Evolutionary conservation across 805 yeast genomes (phyloP).

Genomic region (Saccharomycopsis javanensis): DNA sequence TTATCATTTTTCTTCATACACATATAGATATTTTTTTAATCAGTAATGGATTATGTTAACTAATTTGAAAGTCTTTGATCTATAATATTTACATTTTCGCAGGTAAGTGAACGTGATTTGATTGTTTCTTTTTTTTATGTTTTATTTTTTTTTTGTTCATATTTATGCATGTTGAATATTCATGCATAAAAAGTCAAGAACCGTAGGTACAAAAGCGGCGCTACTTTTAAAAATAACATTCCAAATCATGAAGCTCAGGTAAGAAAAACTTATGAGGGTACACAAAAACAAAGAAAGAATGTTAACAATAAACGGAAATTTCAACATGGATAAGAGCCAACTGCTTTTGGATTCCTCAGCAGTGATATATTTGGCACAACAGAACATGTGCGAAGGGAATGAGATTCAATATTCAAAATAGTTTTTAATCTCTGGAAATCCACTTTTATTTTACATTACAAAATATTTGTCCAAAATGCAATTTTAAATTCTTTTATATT

Average conservation of each 20-base stretch:
- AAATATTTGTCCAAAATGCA: too few relatives aligned
- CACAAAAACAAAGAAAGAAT: not conserved
- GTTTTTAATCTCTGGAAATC: not conserved
- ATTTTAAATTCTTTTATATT: too few relatives aligned
- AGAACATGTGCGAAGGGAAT: not conserved
- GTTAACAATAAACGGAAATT: not conserved
- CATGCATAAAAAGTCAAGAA: not conserved
- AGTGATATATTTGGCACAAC: not conserved
- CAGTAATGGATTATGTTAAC: too few relatives aligned
- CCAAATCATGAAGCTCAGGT: not conserved
- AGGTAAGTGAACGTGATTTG: too few relatives aligned
- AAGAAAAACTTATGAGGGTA: not conserved
- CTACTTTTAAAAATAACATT: not conserved
- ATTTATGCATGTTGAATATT: not conserved
- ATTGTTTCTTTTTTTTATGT: not conserved
- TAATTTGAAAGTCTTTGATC: too few relatives aligned
- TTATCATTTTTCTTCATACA: not conserved
- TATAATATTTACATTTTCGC: too few relatives aligned
- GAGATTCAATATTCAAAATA: not conserved
- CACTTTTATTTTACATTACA: not conserved
- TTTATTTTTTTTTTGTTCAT: too few relatives aligned
- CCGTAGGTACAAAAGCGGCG: not conserved
- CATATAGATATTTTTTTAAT: too few relatives aligned
- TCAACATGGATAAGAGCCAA: not conserved
- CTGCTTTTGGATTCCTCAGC: not conserved